Conservation (phyloP, 768 basidiomycete genomes). For the Sarcodon aspratus region DNA sequence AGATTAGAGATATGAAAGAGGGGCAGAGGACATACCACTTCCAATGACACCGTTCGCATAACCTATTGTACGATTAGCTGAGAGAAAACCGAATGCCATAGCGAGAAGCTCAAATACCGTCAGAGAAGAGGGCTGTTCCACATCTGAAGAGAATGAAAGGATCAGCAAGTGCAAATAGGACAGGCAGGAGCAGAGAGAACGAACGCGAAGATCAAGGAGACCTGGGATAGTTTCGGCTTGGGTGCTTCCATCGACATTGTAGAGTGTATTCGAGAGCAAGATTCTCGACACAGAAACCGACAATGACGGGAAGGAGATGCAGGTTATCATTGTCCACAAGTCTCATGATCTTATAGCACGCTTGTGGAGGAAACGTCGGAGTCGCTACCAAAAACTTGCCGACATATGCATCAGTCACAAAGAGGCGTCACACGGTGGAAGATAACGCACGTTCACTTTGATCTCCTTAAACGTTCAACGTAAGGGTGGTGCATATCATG, state of each 20-base stretch:
- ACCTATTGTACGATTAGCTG: slow-evolving; percentile 27
- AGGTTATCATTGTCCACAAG: too few relatives aligned
- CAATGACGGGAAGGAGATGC: too few relatives aligned
- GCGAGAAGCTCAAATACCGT: slow-evolving; percentile 33
- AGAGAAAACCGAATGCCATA: neutral
- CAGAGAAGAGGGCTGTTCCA: slow-evolving; percentile 82
- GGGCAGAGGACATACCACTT: slow-evolving; percentile 36
- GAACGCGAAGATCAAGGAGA: slow-evolving; percentile 82
- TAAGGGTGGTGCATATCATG: too few relatives aligned
- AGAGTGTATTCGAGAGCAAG: too few relatives aligned
- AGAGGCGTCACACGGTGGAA: too few relatives aligned
- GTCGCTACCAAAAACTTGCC: too few relatives aligned
- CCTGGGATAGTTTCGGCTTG: slow-evolving; percentile 25
- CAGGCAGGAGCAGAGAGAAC: slow-evolving; percentile 14
- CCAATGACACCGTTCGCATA: slow-evolving; percentile 79
- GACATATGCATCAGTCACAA: too few relatives aligned
- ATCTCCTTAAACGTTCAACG: too few relatives aligned
- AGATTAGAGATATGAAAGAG: neutral
- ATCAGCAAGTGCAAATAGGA: slow-evolving; percentile 1
- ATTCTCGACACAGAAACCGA: too few relatives aligned
- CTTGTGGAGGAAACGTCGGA: too few relatives aligned
- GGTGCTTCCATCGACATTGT: neutral
- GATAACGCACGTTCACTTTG: too few relatives aligned
- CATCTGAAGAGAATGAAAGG: slow-evolving; percentile 32
- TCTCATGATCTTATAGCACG: too few relatives aligned